phyloP scores from a whole-genome alignment of 2,329 filamentous ascomycete species.

The Coniochaeta pulveracea region DNA sequence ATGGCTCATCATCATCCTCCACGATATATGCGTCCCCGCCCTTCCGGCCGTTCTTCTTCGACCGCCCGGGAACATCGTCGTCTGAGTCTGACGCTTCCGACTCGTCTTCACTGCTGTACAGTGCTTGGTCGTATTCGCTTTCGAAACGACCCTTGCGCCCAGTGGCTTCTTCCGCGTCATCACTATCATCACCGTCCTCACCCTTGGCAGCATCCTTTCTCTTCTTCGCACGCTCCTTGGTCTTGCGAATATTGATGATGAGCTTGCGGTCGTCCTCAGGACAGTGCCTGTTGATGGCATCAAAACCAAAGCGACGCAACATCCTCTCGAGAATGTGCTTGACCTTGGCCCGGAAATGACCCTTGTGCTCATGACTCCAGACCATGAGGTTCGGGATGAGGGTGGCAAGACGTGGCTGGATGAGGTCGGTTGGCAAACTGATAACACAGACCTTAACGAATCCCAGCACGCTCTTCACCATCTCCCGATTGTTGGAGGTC shows the following conservation, averaged over 20 bases:
- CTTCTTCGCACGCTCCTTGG: conserved; percentile 79
- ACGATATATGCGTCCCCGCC: conserved; percentile 73
- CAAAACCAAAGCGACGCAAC: conserved; percentile 80
- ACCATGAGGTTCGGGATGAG: conserved; percentile 85
- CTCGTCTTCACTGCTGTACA: conserved; percentile 66
- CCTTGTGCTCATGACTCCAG: conserved; percentile 97
- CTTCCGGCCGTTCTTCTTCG: conserved; percentile 41
- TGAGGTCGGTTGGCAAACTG: conserved; percentile 65
- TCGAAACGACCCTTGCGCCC: conserved; percentile 58
- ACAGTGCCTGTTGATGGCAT: conserved; percentile 66
- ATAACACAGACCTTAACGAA: conserved; percentile 96
- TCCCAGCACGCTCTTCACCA: conserved; percentile 85
- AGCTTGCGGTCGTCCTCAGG: conserved; percentile 84
- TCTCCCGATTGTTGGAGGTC: conserved; percentile 92
- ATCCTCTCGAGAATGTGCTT: conserved; percentile 96
- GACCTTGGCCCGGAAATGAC: conserved; percentile 91
- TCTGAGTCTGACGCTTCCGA: conserved; percentile 55
- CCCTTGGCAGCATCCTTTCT: conserved; percentile 63
- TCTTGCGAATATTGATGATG: conserved; percentile 90
- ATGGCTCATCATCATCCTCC: conserved; percentile 87
- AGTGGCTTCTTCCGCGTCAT: conserved; percentile 34
- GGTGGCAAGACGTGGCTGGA: conserved; percentile 64
- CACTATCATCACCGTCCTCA: conserved; percentile 41
- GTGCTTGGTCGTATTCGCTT: conserved; percentile 90
- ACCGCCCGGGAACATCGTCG: conserved; percentile 34